Percentiles rank a stretch among this genome's conserved stretches.
These are phyloP conservation scores for Verticillium nonalfalfae DNA, from an alignment of 2,329 filamentous ascomycete species.

Conservation along the genomic window DNA sequence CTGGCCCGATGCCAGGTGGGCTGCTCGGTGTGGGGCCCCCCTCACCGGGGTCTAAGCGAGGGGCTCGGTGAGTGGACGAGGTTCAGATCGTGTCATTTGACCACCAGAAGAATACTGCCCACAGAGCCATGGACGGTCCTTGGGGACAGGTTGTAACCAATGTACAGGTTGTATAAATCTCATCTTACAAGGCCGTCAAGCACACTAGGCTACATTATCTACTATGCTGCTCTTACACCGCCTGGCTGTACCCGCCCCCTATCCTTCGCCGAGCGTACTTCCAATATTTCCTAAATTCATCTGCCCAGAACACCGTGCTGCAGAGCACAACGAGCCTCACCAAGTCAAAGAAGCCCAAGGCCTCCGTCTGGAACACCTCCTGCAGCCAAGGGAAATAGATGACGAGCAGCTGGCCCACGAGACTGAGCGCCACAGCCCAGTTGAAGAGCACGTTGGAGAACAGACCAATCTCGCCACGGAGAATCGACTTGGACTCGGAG, in stretches of 20 bases:
- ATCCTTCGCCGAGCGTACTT: slow-evolving; percentile 52
- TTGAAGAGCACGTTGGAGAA: slow-evolving; percentile 93
- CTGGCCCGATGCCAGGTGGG: slow-evolving; percentile 10
- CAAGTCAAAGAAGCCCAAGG: slow-evolving; percentile 68
- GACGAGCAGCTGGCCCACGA: slow-evolving; percentile 82
- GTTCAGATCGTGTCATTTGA: not conserved
- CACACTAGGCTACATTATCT: not conserved
- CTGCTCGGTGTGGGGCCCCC: slow-evolving; percentile 5
- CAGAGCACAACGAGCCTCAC: slow-evolving; percentile 66
- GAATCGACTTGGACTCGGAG: slow-evolving; percentile 81
- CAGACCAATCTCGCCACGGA: slow-evolving; percentile 77
- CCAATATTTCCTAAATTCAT: slow-evolving; percentile 82
- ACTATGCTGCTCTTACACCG: slow-evolving; percentile 39
- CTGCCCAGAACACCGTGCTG: slow-evolving; percentile 91
- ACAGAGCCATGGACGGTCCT: not conserved
- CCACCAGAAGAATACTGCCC: not conserved
- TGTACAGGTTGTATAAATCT: not conserved
- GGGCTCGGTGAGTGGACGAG: too few relatives aligned
- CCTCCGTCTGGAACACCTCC: slow-evolving; percentile 92
- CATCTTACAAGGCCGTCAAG: not conserved
- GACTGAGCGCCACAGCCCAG: slow-evolving; percentile 80
- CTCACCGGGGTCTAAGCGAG: not conserved
- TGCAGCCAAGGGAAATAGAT: slow-evolving; percentile 95
- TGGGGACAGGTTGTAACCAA: not conserved
- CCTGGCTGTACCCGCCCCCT: slow-evolving; percentile 58